Base-by-base conservation (phyloP, 2,329 filamentous ascomycete genomes). In the Aschersonia sp. region DNA sequence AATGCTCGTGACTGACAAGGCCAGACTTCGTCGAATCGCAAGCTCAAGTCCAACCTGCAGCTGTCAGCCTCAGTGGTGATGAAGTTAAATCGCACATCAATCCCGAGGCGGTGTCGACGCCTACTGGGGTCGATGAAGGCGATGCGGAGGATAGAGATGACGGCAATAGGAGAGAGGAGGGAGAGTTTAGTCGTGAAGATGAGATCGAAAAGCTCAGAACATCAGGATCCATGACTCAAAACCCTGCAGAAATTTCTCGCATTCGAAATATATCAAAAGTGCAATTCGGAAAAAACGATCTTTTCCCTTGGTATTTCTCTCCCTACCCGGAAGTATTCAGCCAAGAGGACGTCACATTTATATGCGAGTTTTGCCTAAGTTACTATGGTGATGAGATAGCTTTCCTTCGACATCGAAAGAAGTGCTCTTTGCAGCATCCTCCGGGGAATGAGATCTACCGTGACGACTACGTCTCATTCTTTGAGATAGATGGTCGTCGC, bases 301-400 rank as follows among this genome's bases (percentile, higher is more conserved):
- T 98, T 42, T 94, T 94, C 62, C 92, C 92, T 0, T 98, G 92
- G 92, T 98, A 98, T 65, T 98, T 98, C 68, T 95, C 88, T 5
- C 92, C 92, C 0, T 98, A 98, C 58, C 92, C 92, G 0, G 84
- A 94, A 59, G 73, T 81, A 2, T 97, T 94, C 62, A 83, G 83
- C 29, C 84, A 92, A 55, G 84, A 84, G 55, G 92, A 98, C 55
- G 75, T 92, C 53, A 86, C 97, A 54, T 95, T 85, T 67, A 90
- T 98, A 57, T 95, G 94, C 74, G 94, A 98, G 63, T 95, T 95
- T 66, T 98, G 92, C 59, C 74, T 98, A 30, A 83, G 79, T 54
- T 98, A 98, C 66, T 95, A 87, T 59, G 87, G 83, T 52, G 82
- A 89, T 59, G 70, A 81, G 49, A 86, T 85, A 53, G 81, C 87